Percentiles rank a stretch among this genome's conserved stretches.
phyloP scores from a whole-genome alignment of 768 basidiomycete genomes.

The Cystobasidium tubakii region DNA sequence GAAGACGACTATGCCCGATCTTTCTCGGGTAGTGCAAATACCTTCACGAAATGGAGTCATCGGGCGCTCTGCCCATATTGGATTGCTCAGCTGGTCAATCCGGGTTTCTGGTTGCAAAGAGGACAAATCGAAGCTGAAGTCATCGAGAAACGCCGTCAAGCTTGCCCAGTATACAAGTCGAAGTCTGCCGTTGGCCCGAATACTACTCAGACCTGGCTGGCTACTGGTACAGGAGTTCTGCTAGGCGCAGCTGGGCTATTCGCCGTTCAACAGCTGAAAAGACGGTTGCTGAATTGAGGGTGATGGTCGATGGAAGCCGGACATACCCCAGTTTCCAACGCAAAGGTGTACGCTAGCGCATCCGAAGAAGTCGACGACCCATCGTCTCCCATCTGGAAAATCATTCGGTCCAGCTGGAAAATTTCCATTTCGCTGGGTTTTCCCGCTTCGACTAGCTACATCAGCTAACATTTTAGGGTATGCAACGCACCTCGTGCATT shows the following conservation, averaged over 20 bases:
- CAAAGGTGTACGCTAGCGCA: no score
- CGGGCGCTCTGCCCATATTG: constrained; percentile 22
- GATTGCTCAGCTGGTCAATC: constrained; percentile 22
- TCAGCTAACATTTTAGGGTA: no score
- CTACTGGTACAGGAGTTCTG: neutral
- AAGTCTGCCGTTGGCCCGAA: constrained; percentile 10
- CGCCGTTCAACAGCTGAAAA: constrained; percentile 3
- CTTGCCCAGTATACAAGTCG: constrained; percentile 17
- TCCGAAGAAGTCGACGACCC: no score
- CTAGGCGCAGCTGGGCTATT: neutral
- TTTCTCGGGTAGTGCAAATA: neutral
- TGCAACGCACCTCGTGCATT: no score
- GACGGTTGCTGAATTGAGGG: neutral
- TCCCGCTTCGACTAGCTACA: no score
- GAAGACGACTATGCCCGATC: constrained; percentile 54
- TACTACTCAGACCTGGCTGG: neutral
- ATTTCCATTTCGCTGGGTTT: no score
- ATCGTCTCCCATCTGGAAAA: no score
- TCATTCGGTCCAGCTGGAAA: no score
- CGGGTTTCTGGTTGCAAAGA: constrained; percentile 1
- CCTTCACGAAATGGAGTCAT: neutral
- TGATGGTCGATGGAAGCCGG: neutral
- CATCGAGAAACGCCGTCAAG: neutral
- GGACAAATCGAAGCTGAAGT: neutral
- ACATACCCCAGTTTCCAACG: no score